Evolutionary conservation across 148 eudicot genomes (phyloP), one percentile per base, ranked within the genome.

Genomic region (Nepenthes gracilis): DNA sequence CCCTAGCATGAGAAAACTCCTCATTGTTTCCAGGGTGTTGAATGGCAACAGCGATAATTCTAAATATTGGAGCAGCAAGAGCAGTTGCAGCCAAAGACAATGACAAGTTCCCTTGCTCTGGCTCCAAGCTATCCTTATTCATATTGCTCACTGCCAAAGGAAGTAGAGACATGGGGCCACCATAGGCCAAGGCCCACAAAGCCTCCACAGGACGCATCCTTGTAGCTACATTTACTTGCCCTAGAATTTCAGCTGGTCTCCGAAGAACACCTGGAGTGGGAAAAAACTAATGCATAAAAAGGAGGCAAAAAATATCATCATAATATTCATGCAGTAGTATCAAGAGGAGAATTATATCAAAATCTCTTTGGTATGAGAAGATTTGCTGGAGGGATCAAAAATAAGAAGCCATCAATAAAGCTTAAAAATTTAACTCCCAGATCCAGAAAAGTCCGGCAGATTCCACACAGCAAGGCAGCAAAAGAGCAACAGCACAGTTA

Each of bases 231-330:
- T 89, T 87, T 52, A 94, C 99, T 74, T 85, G 99, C 62, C 99
- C 99, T 47, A 94, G 95, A 66, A 94, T 92, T 73, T 94, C 97
- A 55, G 99, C 99, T 58, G 99, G 99, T 70, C 95, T 83, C 58
- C 99, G 75, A 45, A 82, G 82, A 68, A 66, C 64, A 60, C 99
- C 99, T 94, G 80, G 66, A 75, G 70, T 4, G 43, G 11, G 35
- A 36, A 55, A 5, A 8, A 35, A 55, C 32, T 55, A 7, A 32
- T 55, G n/a, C 15, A 32, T 9, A 32, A 0, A 55, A 32, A 11
- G 11, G 36, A 55, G 11, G 58, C 14, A 33, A 35, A 55, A n/a
- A 14, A 52, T 23, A 52, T 23, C 32, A 52, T 23, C 5, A 52
- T 4, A 32, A 2, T 55, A 33, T 40, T 33, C 56, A 43, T 54